phyloP scores from a whole-genome alignment of 73 alveolate species.

The Paramecium primaurelia region DNA sequence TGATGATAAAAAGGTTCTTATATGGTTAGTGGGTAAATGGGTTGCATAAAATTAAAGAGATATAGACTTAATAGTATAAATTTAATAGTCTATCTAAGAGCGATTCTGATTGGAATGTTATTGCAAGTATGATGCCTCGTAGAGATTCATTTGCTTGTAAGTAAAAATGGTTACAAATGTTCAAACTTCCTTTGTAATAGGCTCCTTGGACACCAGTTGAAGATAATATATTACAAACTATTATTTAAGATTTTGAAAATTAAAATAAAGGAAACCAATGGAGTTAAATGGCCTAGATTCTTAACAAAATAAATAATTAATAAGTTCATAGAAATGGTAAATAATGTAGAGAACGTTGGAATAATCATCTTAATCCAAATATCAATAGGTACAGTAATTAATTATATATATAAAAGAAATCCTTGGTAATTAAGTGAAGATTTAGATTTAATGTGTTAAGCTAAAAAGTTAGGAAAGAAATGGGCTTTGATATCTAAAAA shows the following conservation, averaged over 20 bases:
- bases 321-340: slow-evolving; percentile 78
- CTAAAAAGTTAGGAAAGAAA: background rate
- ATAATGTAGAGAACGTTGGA: slow-evolving; percentile 94
- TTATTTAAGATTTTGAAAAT: background rate
- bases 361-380: slow-evolving; percentile 85
- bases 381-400: slow-evolving; percentile 66
- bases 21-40: slow-evolving; percentile 50
- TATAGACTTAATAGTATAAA: background rate
- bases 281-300: slow-evolving; percentile 46
- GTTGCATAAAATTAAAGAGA: background rate
- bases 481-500: slow-evolving; percentile 34
- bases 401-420: background rate
- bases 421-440: slow-evolving; percentile 32
- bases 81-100: background rate
- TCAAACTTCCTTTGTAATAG: slow-evolving; percentile 3
- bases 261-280: slow-evolving; percentile 33
- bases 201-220: slow-evolving; percentile 14
- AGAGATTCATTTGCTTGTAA: background rate
- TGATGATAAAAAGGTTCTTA: slow-evolving; percentile 40
- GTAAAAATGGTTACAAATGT: slow-evolving; percentile 14
- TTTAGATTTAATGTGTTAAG: background rate
- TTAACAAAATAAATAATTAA: background rate
- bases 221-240: background rate
- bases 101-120: slow-evolving; percentile 14
- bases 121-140: slow-evolving; percentile 26